Conservation (phyloP, 1,284 basidiomycete species). For the Ustilago hordei region DNA sequence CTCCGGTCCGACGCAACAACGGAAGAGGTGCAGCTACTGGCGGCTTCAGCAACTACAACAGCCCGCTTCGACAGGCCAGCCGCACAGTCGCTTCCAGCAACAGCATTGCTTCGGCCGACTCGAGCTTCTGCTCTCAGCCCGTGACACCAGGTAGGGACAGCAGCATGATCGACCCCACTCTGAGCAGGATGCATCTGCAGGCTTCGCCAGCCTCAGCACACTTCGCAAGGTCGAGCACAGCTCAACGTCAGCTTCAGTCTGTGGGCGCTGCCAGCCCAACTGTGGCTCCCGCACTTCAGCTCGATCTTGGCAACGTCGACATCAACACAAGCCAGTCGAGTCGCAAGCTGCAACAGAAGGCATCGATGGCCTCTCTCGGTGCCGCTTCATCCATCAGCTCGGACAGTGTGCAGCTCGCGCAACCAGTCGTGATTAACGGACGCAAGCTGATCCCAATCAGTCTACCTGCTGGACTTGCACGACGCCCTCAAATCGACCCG, state of each 20-base stretch:
- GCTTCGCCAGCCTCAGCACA: conserved; percentile 22
- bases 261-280: background rate
- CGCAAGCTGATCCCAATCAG: conserved; percentile 48
- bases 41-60: conserved; percentile 18
- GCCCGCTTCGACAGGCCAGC: conserved; percentile 26
- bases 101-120: conserved; percentile 39
- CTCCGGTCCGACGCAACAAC: conserved; percentile 16
- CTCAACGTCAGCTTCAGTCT: conserved; percentile 17
- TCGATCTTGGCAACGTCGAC: conserved; percentile 15
- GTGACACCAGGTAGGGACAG: conserved; percentile 20
- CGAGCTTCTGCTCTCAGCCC: conserved; percentile 37
- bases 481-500: conserved; percentile 30
- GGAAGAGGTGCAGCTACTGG: background rate
- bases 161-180: background rate
- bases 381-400: conserved; percentile 28
- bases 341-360: conserved; percentile 26
- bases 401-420: conserved; percentile 24
- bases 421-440: conserved; percentile 39
- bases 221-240: conserved; percentile 14
- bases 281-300: conserved; percentile 18
- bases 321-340: background rate
- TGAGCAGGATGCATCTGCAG: conserved; percentile 17
- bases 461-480: conserved; percentile 38
- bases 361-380: conserved; percentile 28
- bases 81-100: conserved; percentile 11